Base-by-base conservation (phyloP, 1,284 basidiomycete species). In the Heterobasidion irregulare region DNA sequence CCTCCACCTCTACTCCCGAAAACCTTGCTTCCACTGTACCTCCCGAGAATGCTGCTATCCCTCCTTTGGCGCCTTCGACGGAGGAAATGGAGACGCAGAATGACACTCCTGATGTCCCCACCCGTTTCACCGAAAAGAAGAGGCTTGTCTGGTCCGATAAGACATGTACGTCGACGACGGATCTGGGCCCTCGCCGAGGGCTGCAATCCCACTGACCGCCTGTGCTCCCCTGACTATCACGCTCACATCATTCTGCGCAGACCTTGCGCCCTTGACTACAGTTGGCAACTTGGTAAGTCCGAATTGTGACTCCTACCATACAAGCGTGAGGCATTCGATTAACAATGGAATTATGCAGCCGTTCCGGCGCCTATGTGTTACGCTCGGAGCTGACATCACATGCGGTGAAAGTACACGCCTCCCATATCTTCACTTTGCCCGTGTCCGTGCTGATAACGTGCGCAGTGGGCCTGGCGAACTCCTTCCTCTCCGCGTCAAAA, bases 201-300 rank as follows among this genome's bases (percentile, higher is more conserved):
- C 13, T 13, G 13, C n/a, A 16, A n/a, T 9, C 26, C 10, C 38
- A 12, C 49, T 34, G 18, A 34, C n/a, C 12, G 12, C 15, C 8
- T 45, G 7, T 33, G 10, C 19, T 32, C 13, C 2, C 6, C n/a
- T 13, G n/a, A 55, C 5, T 33, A 18, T 15, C 59, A 53, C 26
- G 47, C 41, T 44, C 52, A 41, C 38, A n/a, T 41, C 12, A 41
- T 41, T 12, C 38, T 41, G 16, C 16, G 35, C 55, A 91, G 88
- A 98, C 71, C 82, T 97, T 1, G 95, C 95, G 0, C 95, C 96
- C 0, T 73, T 99, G 9, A 98, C 96, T 0, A 99, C 95, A 0
- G 94, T 96, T 33, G 95, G 96, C 33, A 98, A 98, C 64, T 69
- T 98, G 64, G 92, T 92, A 67, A 50, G 84, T 71, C 6, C 8